Percentiles rank a stretch among this genome's conserved stretches.
These are phyloP conservation scores for Aspergillus unguis DNA, from an alignment of 2,329 filamentous ascomycete species.

Conservation along the genomic window DNA sequence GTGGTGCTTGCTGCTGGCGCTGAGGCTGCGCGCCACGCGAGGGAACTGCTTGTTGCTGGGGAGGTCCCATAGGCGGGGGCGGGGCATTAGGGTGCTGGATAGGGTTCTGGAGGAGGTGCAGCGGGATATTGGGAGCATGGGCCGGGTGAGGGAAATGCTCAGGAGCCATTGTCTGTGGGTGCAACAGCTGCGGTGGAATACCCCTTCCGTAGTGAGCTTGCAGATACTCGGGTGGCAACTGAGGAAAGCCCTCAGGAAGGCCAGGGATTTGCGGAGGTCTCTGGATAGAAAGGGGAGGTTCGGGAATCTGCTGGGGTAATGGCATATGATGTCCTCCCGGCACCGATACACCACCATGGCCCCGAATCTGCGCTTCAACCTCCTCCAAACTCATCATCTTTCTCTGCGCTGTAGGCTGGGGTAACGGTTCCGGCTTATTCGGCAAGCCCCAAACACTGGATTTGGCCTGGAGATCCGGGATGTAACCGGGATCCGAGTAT, in stretches of 20 bases:
- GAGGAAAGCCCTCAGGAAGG: conserved; percentile 30
- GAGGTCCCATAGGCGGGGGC: conserved; percentile 43
- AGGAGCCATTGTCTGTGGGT: conserved; percentile 39
- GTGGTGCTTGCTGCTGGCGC: conserved; percentile 32
- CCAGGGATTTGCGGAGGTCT: conserved; percentile 29
- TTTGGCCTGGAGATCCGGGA: conserved; percentile 88
- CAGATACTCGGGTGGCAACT: conserved; percentile 47
- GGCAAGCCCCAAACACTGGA: conserved; percentile 83
- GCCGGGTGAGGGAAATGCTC: conserved; percentile 44
- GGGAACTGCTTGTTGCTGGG: conserved; percentile 35
- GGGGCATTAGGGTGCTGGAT: conserved; percentile 60
- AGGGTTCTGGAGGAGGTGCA: conserved; percentile 71
- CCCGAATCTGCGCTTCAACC: conserved; percentile 88
- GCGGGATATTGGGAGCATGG: conserved; percentile 53
- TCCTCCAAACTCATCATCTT: conserved; percentile 97
- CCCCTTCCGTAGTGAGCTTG: conserved; percentile 41
- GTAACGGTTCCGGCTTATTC: conserved; percentile 31
- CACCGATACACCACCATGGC: conserved; percentile 53
- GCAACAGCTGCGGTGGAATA: conserved; percentile 34
- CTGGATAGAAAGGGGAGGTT: conserved; percentile 32
- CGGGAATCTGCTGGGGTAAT: conserved; percentile 27
- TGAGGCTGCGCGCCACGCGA: conserved; percentile 36
- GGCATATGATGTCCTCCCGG: conserved; percentile 26
- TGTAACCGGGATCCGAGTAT: conserved; percentile 77
- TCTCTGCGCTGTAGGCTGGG: conserved; percentile 30